phyloP scores from a whole-genome alignment of 148 eudicot genomes.

The Vaccinium darrowii region DNA sequence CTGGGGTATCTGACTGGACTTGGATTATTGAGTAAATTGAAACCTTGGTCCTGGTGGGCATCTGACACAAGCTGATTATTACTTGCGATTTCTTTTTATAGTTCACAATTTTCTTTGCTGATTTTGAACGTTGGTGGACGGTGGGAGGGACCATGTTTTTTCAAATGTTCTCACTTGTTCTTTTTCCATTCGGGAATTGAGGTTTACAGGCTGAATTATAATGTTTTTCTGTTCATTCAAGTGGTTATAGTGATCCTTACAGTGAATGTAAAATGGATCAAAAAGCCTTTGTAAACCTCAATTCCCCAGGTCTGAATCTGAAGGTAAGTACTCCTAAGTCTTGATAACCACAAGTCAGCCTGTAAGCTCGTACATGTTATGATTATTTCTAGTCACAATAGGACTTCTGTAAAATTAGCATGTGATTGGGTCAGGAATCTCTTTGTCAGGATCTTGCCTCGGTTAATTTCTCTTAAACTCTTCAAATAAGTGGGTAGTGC shows the following conservation, averaged over 20 bases:
- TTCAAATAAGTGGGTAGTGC: not conserved
- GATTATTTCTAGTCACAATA: not conserved
- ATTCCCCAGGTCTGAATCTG: not conserved
- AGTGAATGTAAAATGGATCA: not conserved
- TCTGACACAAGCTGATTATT: not conserved
- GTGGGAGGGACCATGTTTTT: not conserved
- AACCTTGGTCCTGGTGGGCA: not conserved
- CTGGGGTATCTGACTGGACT: not conserved
- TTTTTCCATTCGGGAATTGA: not conserved
- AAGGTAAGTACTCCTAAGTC: constrained; percentile 2
- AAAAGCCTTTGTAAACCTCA: not conserved
- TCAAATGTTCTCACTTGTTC: not conserved
- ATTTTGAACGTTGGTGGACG: not conserved
- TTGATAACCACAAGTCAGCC: not conserved
- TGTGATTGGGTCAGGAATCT: not conserved
- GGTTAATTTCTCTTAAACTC: not conserved
- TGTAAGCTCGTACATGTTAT: not conserved
- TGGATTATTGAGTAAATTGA: not conserved
- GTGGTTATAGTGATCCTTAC: not conserved
- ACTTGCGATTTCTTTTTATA: not conserved
- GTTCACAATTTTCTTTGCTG: not conserved
- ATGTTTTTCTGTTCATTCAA: not conserved
- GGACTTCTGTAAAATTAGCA: not conserved
- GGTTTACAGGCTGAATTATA: no score
- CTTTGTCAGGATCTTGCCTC: not conserved